phyloP scores from a whole-genome alignment of 139 green algal species.

The Limnomonas spitsbergensis region DNA sequence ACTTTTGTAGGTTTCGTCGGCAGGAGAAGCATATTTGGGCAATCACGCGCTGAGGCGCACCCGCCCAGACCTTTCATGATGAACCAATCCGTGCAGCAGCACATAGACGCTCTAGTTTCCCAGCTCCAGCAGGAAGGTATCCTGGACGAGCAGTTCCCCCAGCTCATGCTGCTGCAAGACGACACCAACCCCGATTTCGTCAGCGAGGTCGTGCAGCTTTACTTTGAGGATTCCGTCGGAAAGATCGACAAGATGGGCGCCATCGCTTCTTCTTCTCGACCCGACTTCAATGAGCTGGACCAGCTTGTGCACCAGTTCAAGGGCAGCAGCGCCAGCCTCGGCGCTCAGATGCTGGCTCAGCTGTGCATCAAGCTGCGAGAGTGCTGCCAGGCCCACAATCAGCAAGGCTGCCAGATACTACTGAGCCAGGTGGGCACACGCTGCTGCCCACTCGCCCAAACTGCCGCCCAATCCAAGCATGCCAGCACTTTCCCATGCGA shows the following conservation, averaged over 20 bases:
- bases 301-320: slow-evolving; percentile 86
- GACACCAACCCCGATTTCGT: slow-evolving; percentile 83
- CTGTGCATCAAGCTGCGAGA: slow-evolving; percentile 70
- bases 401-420: slow-evolving; percentile 9
- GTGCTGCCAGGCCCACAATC: slow-evolving; percentile 46
- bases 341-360: slow-evolving; percentile 50
- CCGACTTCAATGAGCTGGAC: slow-evolving; percentile 68
- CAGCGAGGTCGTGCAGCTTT: slow-evolving; percentile 74
- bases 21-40: too few species aligned
- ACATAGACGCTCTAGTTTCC: slow-evolving; percentile 22
- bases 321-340: slow-evolving; percentile 72
- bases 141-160: slow-evolving; percentile 68
- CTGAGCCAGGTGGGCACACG: slow-evolving; percentile 27
- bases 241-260: slow-evolving; percentile 61
- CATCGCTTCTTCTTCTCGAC: slow-evolving; percentile 28
- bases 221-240: slow-evolving; percentile 68
- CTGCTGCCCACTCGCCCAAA: too few species aligned
- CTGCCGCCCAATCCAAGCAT: too few species aligned
- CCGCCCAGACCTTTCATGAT: too few species aligned
- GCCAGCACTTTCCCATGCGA: neutral
- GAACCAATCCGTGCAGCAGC: slow-evolving; percentile 13
- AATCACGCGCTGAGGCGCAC: too few species aligned
- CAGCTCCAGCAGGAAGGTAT: slow-evolving; percentile 33
- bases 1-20: too few species aligned
- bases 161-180: slow-evolving; percentile 80